These are phyloP conservation scores for Millerozyma acaciae DNA, from an alignment of 805 yeast species.

Conservation along the genomic window DNA sequence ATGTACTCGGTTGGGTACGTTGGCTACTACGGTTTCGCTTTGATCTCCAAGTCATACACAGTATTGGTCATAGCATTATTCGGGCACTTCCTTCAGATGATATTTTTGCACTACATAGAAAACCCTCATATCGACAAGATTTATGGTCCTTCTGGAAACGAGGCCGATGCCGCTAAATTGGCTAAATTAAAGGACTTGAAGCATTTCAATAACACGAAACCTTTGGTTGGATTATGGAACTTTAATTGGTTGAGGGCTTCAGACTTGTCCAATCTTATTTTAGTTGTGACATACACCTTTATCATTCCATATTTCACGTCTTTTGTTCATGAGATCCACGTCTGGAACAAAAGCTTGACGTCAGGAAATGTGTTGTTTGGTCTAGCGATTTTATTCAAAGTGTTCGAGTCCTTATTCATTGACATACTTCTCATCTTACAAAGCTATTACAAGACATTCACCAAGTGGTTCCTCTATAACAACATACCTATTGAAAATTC, in stretches of 20 bases:
- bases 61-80: conserved; percentile 64
- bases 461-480: conserved; percentile 58
- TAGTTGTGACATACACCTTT: conserved; percentile 39
- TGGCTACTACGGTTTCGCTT: conserved; percentile 81
- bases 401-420: conserved; percentile 48
- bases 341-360: conserved; percentile 16
- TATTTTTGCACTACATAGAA: conserved; percentile 70
- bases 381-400: conserved; percentile 44
- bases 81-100: conserved; percentile 77
- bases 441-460: conserved; percentile 58
- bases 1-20: conserved; percentile 89
- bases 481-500: conserved; percentile 64
- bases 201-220: conserved; percentile 37
- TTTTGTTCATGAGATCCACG: conserved; percentile 4
- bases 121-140: conserved; percentile 85
- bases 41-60: conserved; percentile 69
- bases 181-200: conserved; percentile 48
- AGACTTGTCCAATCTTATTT: conserved; percentile 50
- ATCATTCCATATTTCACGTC: conserved; percentile 38
- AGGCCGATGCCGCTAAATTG: conserved; percentile 31
- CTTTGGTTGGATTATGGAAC: conserved; percentile 60
- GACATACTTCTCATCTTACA: conserved; percentile 54
- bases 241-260: conserved; percentile 62
- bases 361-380: conserved; percentile 26
- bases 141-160: conserved; percentile 50